These are phyloP conservation scores for Tolypocladium tundrense DNA, from an alignment of 2,329 filamentous ascomycete genomes.

Conservation along the genomic window DNA sequence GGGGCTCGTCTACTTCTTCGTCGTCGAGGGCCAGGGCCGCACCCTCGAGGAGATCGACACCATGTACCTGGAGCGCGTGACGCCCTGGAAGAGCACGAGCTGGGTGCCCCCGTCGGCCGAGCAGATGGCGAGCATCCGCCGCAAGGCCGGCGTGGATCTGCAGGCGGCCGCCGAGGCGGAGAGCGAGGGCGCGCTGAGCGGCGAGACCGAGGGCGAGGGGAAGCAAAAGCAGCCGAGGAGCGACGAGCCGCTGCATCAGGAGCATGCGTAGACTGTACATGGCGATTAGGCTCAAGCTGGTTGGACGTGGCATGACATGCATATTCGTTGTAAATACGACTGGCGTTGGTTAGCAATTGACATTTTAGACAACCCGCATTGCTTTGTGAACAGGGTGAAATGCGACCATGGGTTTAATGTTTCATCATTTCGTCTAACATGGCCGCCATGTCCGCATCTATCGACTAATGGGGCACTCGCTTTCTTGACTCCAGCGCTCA, in stretches of 20 bases:
- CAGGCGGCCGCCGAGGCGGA: conserved; percentile 11
- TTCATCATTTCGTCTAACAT: no score
- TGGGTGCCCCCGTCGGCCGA: conserved; percentile 38
- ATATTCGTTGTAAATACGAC: not conserved
- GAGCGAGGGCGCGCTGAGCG: not conserved
- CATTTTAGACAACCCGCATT: not conserved
- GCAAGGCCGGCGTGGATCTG: conserved; percentile 28
- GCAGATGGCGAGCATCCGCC: conserved; percentile 30
- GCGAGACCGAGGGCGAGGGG: not conserved
- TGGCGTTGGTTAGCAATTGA: not conserved
- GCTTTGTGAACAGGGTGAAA: not conserved
- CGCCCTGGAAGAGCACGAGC: conserved; percentile 49
- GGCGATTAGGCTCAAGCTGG: not conserved
- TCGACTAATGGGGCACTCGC: no score
- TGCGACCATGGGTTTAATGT: no score
- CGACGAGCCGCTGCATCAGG: conserved; percentile 2
- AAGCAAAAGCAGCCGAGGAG: not conserved
- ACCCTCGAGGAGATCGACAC: conserved; percentile 72
- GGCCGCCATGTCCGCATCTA: no score
- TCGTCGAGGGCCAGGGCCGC: conserved; percentile 63
- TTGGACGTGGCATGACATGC: not conserved
- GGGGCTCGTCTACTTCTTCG: conserved; percentile 64
- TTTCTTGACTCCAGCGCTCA: no score
- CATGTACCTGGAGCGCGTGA: conserved; percentile 60
- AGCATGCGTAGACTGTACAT: not conserved